A percentile compares a stretch with the other conserved stretches of the same genome.
Conservation (phyloP, 1,139 yeast genomes). For the Pichia sp. region DNA sequence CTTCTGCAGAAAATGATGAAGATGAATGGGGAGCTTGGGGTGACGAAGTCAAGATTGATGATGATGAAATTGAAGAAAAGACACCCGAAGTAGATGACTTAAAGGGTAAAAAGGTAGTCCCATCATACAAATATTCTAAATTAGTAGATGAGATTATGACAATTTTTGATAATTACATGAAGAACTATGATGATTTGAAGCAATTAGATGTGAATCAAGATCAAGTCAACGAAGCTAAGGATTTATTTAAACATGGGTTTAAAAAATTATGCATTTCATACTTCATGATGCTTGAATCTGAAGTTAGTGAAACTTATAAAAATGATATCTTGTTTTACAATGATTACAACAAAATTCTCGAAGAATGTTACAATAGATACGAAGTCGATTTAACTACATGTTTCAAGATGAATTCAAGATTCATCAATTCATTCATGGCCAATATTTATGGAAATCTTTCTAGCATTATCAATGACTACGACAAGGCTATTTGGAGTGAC, state of each 20-base stretch:
- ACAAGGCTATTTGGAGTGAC: conserved; percentile 16
- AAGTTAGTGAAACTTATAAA: conserved; percentile 21
- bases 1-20: conserved; percentile 16
- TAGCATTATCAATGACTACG: conserved; percentile 18
- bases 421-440: conserved; percentile 15
- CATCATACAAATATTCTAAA: conserved; percentile 19
- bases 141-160: conserved; percentile 13
- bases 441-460: conserved; percentile 11
- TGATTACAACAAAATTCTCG: conserved; percentile 28
- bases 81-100: not conserved
- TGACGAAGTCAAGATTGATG: conserved; percentile 22
- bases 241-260: conserved; percentile 24
- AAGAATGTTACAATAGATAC: conserved; percentile 19
- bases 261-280: conserved; percentile 26
- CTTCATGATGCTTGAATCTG: conserved; percentile 25
- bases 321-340: conserved; percentile 30
- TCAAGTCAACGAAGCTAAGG: conserved; percentile 21
- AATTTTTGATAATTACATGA: conserved; percentile 21
- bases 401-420: conserved; percentile 22
- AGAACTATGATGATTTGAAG: conserved; percentile 14
- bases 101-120: not conserved
- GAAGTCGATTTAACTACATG: conserved; percentile 22
- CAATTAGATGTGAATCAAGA: conserved; percentile 5
- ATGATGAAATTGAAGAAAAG: not conserved
- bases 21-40: conserved; percentile 32